Base-by-base conservation (phyloP, 2,329 filamentous ascomycete genomes). In the Pleomassaria siparia region DNA sequence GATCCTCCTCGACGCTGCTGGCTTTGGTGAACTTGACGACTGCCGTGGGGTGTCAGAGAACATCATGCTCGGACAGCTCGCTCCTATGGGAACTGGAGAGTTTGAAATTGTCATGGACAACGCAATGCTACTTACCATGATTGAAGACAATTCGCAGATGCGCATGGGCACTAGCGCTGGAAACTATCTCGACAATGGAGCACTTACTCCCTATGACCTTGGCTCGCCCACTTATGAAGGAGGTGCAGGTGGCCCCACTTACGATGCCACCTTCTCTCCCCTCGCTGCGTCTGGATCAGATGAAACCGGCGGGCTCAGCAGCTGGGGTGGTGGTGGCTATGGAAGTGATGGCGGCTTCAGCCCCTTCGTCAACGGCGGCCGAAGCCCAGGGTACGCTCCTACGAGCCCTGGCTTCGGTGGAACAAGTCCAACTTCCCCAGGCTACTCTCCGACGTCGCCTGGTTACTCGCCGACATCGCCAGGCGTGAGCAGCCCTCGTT, bases 41-140 rank as follows among this genome's bases (percentile, higher is more conserved):
- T 99, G 95, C 76, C 88, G 91, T 51, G 94, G 94, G 80, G 92
- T 99, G 42, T 97, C 94, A 13, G 94, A 99, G 76, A 99, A 99
- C 76, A 87, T 99, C 68, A 99, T 99, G 83, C 83, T 99, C 53
- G 94, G 94, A 53, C 94, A 99, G 75, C 83, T 97, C 74, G 94
- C 95, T 4, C 94, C 95, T 24, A 92, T 96, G 81, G 94, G 94
- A 53, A 99, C 95, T 48, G 94, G 94, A 55, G 91, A 96, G 72
- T 92, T 99, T 63, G 91, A 99, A 56, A 85, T 97, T 44, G 85
- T 91, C 59, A 81, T 99, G 58, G 95, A 99, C 68, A 91, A 91
- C 56, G 88, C 88, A 73, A 95, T 99, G 89, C 83, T 97, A 35
- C 89, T 95, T 71, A 96, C 91, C 15, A 90, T 95, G 64, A 91